Conservation (phyloP, 192 early-diverging fungal species). For the Gonapodya prolifera region DNA sequence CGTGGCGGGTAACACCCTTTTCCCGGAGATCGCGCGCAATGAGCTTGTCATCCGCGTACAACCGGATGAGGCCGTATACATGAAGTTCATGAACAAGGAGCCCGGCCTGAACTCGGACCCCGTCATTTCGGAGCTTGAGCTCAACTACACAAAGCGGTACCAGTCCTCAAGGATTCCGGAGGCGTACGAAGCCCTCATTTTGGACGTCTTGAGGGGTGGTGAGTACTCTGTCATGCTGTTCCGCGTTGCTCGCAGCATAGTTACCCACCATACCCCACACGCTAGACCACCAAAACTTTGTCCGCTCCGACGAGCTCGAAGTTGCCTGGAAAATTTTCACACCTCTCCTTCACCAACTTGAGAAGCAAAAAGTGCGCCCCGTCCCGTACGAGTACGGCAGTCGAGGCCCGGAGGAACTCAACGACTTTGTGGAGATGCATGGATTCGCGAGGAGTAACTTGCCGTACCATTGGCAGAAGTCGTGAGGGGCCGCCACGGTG, state of each 20-base stretch:
- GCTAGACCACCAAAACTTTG: not conserved
- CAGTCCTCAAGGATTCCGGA: constrained; percentile 84
- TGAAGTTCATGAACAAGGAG: constrained; percentile 3
- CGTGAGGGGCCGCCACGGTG: too few species aligned
- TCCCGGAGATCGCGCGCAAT: constrained; percentile 67
- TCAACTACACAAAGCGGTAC: constrained; percentile 85
- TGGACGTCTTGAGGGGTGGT: constrained; percentile 83
- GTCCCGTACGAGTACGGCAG: constrained; percentile 68
- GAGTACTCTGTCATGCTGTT: constrained; percentile 34
- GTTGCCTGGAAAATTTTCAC: constrained; percentile 98
- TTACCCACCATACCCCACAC: too few species aligned
- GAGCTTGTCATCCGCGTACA: constrained; percentile 93
- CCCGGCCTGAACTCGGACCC: constrained; percentile 67
- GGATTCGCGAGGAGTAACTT: constrained; percentile 13
- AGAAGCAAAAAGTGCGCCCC: constrained; percentile 45
- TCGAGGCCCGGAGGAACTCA: constrained; percentile 65
- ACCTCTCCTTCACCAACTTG: constrained; percentile 83
- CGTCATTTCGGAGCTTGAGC: constrained; percentile 82
- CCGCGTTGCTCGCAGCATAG: not conserved
- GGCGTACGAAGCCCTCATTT: constrained; percentile 91
- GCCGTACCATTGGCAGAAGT: not conserved
- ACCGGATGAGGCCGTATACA: constrained; percentile 53
- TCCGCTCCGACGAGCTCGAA: constrained; percentile 76
- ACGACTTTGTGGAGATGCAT: constrained; percentile 57
- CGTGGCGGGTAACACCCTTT: constrained; percentile 64